A percentile compares a stretch with the other conserved stretches of the same genome.
These are phyloP conservation scores for Barnettozyma vustinii DNA, from an alignment of 805 yeast species.

Conservation along the genomic window DNA sequence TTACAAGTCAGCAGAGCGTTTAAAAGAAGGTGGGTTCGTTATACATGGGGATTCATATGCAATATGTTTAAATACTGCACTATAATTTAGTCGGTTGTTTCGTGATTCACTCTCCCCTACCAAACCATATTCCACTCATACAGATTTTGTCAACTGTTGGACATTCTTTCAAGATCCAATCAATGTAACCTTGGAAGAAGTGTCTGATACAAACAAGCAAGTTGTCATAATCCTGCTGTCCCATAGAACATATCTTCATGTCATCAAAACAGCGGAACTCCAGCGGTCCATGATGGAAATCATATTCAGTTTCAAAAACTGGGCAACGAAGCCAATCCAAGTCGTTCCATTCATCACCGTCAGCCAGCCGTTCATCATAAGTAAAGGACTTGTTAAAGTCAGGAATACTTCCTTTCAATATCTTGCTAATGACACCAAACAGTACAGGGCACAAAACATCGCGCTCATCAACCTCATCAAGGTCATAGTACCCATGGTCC, in stretches of 20 bases:
- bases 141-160: slow-evolving; percentile 31
- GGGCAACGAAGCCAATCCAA: slow-evolving; percentile 29
- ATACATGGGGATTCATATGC: background rate
- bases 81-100: too few relatives aligned
- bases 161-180: slow-evolving; percentile 27
- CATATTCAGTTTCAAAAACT: slow-evolving; percentile 36
- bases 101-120: slow-evolving; percentile 24
- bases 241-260: slow-evolving; percentile 35
- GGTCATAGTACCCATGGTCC: slow-evolving; percentile 57
- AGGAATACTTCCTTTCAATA: slow-evolving; percentile 29
- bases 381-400: background rate
- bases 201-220: slow-evolving; percentile 40
- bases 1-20: too few relatives aligned
- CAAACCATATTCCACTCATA: slow-evolving; percentile 40
- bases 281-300: slow-evolving; percentile 41
- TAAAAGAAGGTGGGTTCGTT: background rate
- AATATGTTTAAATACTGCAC: background rate
- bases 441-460: slow-evolving; percentile 59
- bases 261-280: slow-evolving; percentile 35
- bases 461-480: slow-evolving; percentile 39
- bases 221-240: slow-evolving; percentile 37
- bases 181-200: slow-evolving; percentile 40
- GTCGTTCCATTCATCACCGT: slow-evolving; percentile 17
- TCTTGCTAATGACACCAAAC: slow-evolving; percentile 45
- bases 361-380: background rate